Evolutionary conservation across 495 filamentous ascomycete genomes (phyloP).

Genomic region (Penicillium subrubescens): DNA sequence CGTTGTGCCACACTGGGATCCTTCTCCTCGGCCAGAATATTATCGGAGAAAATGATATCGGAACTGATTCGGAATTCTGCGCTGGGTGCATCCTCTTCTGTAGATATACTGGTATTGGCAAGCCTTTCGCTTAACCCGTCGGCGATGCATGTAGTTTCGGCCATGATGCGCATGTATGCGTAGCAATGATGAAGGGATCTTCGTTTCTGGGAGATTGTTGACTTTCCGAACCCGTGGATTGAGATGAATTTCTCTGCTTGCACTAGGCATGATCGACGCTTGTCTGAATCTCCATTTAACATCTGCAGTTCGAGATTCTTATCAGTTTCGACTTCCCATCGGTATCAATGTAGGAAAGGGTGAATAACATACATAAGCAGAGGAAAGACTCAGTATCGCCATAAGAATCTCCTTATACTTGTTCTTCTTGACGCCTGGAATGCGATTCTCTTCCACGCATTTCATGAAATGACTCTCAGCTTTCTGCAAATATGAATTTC

Average conservation of each 20-base stretch:
- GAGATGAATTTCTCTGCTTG: constrained; percentile 25
- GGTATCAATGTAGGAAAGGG: background rate
- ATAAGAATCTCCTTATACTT: constrained; percentile 30
- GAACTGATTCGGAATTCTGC: constrained; percentile 21
- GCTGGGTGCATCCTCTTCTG: background rate
- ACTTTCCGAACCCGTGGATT: constrained; percentile 18
- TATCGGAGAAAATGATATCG: constrained; percentile 13
- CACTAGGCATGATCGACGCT: constrained; percentile 15
- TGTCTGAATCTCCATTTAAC: constrained; percentile 24
- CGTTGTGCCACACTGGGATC: constrained; percentile 22
- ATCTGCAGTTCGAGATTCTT: constrained; percentile 6
- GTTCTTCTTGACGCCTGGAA: constrained; percentile 6
- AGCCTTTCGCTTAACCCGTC: background rate
- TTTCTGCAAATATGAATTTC: constrained; percentile 8
- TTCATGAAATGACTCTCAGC: constrained; percentile 15
- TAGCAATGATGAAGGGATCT: constrained; percentile 28
- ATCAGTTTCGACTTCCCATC: background rate
- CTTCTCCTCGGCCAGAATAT: constrained; percentile 25
- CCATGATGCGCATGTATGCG: constrained; percentile 31
- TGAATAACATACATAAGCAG: constrained; percentile 20
- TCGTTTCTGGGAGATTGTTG: constrained; percentile 19
- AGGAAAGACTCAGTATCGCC: constrained; percentile 24
- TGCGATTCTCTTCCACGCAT: constrained; percentile 15
- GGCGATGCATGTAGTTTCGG: constrained; percentile 25
- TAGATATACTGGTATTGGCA: background rate